Percentiles rank a stretch among this genome's conserved stretches.
Evolutionary conservation across 805 yeast genomes (phyloP).

Genomic region (Ogataea neopini): DNA sequence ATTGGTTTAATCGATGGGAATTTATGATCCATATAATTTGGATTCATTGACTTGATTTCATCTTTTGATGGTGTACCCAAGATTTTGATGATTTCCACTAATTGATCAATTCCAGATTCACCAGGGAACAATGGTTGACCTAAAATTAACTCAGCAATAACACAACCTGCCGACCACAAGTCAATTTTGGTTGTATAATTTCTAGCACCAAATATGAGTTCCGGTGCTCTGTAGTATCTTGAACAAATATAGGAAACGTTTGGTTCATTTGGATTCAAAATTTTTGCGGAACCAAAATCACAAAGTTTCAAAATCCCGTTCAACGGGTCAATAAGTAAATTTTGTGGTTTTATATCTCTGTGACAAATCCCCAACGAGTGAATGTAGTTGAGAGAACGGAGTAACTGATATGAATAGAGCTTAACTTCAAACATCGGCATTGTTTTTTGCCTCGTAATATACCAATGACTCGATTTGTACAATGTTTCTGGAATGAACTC

Average conservation of each 20-base stretch:
- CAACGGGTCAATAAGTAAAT: conserved; percentile 81
- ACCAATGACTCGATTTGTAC: conserved; percentile 86
- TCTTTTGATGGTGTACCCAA: conserved; percentile 94
- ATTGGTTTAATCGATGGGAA: conserved; percentile 85
- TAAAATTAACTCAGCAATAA: conserved; percentile 91
- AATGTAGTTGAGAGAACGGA: conserved; percentile 77
- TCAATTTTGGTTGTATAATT: conserved; percentile 96
- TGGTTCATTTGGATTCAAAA: conserved; percentile 85
- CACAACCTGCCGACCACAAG: conserved; percentile 98
- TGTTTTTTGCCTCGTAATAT: conserved; percentile 64
- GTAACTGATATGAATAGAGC: conserved; percentile 74
- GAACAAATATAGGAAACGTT: conserved; percentile 97
- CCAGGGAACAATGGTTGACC: conserved; percentile 99
- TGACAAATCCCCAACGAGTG: conserved; percentile 82
- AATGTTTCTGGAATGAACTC: conserved; percentile 97
- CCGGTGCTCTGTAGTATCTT: conserved; percentile 96
- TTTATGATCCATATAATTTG: conserved; percentile 95
- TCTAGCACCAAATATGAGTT: conserved; percentile 94
- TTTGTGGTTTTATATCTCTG: conserved; percentile 90
- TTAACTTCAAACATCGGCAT: conserved; percentile 93
- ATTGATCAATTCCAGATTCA: conserved; percentile 95
- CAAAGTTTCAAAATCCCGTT: conserved; percentile 86
- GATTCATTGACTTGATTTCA: conserved; percentile 92
- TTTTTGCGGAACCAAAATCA: conserved; percentile 96
- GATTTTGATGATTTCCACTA: conserved; percentile 93